Evolutionary conservation across 1,284 basidiomycete genomes (phyloP).

Genomic region (Naganishia sp.): DNA sequence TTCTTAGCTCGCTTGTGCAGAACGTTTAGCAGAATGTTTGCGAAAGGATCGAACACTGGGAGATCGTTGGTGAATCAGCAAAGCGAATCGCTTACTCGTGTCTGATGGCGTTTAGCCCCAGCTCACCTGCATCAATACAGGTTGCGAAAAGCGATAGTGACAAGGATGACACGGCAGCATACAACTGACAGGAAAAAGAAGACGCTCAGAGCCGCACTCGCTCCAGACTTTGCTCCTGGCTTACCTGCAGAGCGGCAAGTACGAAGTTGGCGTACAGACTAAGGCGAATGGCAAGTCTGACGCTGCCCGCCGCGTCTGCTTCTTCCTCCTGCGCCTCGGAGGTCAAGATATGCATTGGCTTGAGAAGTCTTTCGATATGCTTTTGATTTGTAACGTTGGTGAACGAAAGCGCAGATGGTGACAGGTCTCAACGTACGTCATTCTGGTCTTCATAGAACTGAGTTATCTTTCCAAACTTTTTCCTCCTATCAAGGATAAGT

Average conservation of each 20-base stretch:
- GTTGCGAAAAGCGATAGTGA: slow-evolving; percentile 89
- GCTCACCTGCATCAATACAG: slow-evolving; percentile 70
- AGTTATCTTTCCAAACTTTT: slow-evolving; percentile 45
- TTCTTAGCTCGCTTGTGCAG: slow-evolving; percentile 72
- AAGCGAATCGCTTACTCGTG: too few species aligned
- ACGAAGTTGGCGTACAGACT: slow-evolving; percentile 74
- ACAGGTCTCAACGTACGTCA: slow-evolving; percentile 57
- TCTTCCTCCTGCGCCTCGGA: slow-evolving; percentile 43
- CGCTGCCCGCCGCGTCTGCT: slow-evolving; percentile 57
- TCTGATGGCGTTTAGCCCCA: not conserved
- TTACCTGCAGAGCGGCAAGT: slow-evolving; percentile 65
- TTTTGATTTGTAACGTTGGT: slow-evolving; percentile 41
- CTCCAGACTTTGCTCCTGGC: slow-evolving; percentile 36
- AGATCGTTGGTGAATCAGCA: not conserved
- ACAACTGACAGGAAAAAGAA: slow-evolving; percentile 51
- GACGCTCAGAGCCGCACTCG: slow-evolving; percentile 18
- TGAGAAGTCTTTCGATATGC: slow-evolving; percentile 80
- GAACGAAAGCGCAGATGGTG: slow-evolving; percentile 18
- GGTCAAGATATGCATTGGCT: slow-evolving; percentile 78
- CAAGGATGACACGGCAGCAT: slow-evolving; percentile 78
- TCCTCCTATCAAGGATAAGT: slow-evolving; percentile 25
- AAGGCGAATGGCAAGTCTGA: slow-evolving; percentile 83
- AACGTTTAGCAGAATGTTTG: slow-evolving; percentile 81
- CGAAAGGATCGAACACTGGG: slow-evolving; percentile 78
- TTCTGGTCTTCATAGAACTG: slow-evolving; percentile 81